Conservation (phyloP, 2,329 filamentous ascomycete genomes). For the Hypocreales sp. region DNA sequence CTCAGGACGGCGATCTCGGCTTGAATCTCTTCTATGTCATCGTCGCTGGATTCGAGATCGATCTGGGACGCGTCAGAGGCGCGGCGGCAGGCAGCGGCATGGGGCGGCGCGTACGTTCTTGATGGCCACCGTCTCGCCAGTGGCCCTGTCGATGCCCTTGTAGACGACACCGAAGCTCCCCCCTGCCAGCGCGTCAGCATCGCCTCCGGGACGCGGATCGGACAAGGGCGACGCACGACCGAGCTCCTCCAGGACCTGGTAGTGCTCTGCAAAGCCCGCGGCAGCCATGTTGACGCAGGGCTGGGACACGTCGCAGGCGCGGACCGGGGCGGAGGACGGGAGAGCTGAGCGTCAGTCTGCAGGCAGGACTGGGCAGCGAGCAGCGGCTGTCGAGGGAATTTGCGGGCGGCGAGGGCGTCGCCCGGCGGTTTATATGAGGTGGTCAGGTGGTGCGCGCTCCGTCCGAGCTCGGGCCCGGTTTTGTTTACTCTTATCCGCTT, state of each 20-base stretch:
- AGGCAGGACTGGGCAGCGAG: no score
- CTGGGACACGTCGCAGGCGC: no score
- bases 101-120: constrained; percentile 57
- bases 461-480: constrained; percentile 16
- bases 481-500: constrained; percentile 26
- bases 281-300: constrained; percentile 42
- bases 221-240: constrained; percentile 59
- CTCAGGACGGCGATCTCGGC: constrained; percentile 92
- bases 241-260: constrained; percentile 91
- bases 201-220: no score
- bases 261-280: constrained; percentile 65
- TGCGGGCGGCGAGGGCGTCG: no score
- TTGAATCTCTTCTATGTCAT: constrained; percentile 96
- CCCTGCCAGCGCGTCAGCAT: no score
- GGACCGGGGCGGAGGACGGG: no score
- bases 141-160: constrained; percentile 83
- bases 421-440: constrained; percentile 3
- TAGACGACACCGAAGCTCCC: constrained; percentile 95
- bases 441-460: constrained; percentile 8
- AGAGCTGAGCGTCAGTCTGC: no score
- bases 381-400: no score
- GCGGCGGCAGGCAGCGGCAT: neutral
- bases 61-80: constrained; percentile 41
- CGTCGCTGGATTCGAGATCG: constrained; percentile 94
- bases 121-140: constrained; percentile 87